These are phyloP conservation scores for Aspergillus nanangensis DNA, from an alignment of 495 filamentous ascomycete species.

Conservation along the genomic window DNA sequence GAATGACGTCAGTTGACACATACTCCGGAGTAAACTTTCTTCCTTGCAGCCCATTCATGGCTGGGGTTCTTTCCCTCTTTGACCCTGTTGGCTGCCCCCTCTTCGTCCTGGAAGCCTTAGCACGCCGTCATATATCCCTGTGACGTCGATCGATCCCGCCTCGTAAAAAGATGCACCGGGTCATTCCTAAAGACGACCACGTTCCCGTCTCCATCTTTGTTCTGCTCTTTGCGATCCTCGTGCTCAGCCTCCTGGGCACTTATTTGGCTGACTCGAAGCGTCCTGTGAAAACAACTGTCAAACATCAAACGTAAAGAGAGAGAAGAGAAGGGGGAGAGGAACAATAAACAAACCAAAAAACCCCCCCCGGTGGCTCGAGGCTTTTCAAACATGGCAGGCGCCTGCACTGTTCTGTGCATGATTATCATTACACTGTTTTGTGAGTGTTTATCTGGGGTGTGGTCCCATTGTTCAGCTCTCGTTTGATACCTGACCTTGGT, in stretches of 20 bases:
- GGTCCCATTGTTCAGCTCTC: not conserved
- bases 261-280: slow-evolving; percentile 15
- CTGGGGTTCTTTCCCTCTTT: too few relatives aligned
- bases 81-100: too few relatives aligned
- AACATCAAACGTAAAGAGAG: too few relatives aligned
- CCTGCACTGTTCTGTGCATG: slow-evolving; percentile 38
- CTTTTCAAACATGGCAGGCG: slow-evolving; percentile 29
- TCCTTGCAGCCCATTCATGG: too few relatives aligned
- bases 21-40: too few relatives aligned
- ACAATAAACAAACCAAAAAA: too few relatives aligned
- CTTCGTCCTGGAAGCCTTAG: too few relatives aligned
- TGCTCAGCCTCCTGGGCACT: slow-evolving; percentile 29
- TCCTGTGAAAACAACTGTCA: slow-evolving; percentile 4
- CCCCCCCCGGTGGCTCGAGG: too few relatives aligned
- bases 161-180: slow-evolving; percentile 27
- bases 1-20: too few relatives aligned
- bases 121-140: too few relatives aligned
- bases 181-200: slow-evolving; percentile 23
- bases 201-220: slow-evolving; percentile 30
- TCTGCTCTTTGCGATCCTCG: slow-evolving; percentile 22
- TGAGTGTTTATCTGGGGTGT: slow-evolving; percentile 34
- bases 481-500: not conserved
- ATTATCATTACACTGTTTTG: slow-evolving; percentile 57
- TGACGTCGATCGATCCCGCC: slow-evolving; percentile 14
- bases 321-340: too few relatives aligned